phyloP scores from a whole-genome alignment of 2,329 filamentous ascomycete genomes.

The Paecilomyces sp. region DNA sequence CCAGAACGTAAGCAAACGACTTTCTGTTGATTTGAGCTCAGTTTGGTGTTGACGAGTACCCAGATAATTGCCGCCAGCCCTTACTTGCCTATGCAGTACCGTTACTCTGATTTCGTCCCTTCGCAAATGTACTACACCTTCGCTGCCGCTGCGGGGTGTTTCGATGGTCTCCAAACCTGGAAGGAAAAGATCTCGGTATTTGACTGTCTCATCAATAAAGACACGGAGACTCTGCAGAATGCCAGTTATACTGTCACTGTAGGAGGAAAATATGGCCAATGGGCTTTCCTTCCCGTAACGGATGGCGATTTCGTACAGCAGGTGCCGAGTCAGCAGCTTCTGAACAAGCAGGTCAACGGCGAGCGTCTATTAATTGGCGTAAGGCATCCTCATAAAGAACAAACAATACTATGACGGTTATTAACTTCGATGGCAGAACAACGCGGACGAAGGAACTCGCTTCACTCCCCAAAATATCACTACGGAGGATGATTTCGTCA shows the following conservation, averaged over 20 bases:
- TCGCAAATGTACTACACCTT: conserved; percentile 42
- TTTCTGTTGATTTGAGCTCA: not conserved
- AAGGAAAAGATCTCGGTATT: conserved; percentile 21
- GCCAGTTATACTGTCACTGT: conserved; percentile 26
- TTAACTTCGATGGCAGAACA: conserved; percentile 24
- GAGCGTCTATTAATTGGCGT: conserved; percentile 22
- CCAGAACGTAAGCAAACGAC: not conserved
- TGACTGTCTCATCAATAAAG: conserved; percentile 32
- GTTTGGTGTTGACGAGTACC: not conserved
- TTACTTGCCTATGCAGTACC: conserved; percentile 51
- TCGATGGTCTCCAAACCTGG: conserved; percentile 14
- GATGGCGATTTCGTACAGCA: conserved; percentile 32
- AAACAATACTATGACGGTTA: not conserved
- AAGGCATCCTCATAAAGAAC: not conserved
- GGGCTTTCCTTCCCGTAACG: conserved; percentile 38
- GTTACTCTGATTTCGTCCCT: conserved; percentile 39
- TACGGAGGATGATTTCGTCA: conserved; percentile 31
- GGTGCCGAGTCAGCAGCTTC: conserved; percentile 28
- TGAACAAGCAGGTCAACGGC: conserved; percentile 29
- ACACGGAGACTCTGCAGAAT: conserved; percentile 28
- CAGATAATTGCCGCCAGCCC: conserved; percentile 37
- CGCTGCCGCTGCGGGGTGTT: conserved; percentile 34
- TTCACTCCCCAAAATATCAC: conserved; percentile 41
- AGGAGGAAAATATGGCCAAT: conserved; percentile 28
- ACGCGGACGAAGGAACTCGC: conserved; percentile 42